A percentile compares a stretch with the other conserved stretches of the same genome.
Conservation (phyloP, 1,284 basidiomycete genomes). For the Sporisorium iseilematis-ciliati region DNA sequence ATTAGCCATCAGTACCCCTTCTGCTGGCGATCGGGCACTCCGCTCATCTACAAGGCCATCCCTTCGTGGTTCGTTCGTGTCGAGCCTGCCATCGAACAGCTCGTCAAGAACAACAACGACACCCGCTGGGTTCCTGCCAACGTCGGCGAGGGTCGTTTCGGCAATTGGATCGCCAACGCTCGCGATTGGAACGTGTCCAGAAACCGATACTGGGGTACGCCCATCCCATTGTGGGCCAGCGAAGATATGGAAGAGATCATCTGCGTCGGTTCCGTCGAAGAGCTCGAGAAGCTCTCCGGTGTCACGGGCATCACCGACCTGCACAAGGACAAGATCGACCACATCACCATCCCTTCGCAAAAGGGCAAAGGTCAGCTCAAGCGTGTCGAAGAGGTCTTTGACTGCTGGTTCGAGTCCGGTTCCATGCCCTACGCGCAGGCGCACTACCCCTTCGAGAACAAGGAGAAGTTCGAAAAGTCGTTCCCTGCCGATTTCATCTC, state of each 20-base stretch:
- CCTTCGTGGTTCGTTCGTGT: constrained; percentile 97
- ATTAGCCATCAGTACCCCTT: constrained; percentile 93
- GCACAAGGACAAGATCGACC: constrained; percentile 93
- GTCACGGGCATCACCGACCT: constrained; percentile 88
- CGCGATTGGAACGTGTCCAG: constrained; percentile 99
- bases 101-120: constrained; percentile 89
- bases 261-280: constrained; percentile 86
- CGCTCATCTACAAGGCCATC: constrained; percentile 94
- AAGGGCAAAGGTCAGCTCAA: constrained; percentile 87
- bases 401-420: constrained; percentile 99
- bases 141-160: constrained; percentile 92
- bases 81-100: constrained; percentile 82
- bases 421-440: constrained; percentile 99
- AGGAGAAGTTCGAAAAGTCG: constrained; percentile 80
- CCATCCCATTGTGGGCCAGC: constrained; percentile 95
- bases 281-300: constrained; percentile 90
- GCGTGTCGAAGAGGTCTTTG: constrained; percentile 96
- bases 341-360: constrained; percentile 94
- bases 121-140: constrained; percentile 95
- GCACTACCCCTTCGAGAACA: constrained; percentile 98
- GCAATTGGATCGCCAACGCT: constrained; percentile 96
- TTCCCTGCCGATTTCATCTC: constrained; percentile 99
- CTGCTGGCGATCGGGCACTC: constrained; percentile 94
- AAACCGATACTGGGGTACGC: constrained; percentile 99
- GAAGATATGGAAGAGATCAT: constrained; percentile 94